A percentile compares a stretch with the other conserved stretches of the same genome.
These are phyloP conservation scores for Penicillium sp. DNA, from an alignment of 2,329 filamentous ascomycete species.

Conservation along the genomic window DNA sequence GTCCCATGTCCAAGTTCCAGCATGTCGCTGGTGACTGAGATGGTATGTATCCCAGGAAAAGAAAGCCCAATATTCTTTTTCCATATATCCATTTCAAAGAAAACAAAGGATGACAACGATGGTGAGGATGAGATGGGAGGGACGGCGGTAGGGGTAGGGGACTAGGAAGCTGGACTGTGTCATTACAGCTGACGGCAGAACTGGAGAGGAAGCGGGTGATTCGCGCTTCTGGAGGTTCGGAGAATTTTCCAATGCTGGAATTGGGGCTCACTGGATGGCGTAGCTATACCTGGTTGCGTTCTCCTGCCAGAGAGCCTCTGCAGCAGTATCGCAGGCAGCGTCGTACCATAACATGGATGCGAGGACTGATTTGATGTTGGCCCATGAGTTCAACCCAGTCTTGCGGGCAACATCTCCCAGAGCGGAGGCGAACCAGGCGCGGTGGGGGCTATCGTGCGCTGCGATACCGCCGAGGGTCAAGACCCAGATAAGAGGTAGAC, in stretches of 20 bases:
- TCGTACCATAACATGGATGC: constrained; percentile 37
- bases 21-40: neutral
- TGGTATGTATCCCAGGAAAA: neutral
- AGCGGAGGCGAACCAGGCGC: constrained; percentile 34
- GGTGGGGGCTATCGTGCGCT: constrained; percentile 29
- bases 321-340: constrained; percentile 34
- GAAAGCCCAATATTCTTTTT: neutral
- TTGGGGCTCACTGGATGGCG: neutral
- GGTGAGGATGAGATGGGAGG: neutral
- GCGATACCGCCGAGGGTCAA: constrained; percentile 41
- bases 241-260: neutral
- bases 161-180: neutral
- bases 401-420: constrained; percentile 23
- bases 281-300: neutral
- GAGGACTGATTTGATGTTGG: constrained; percentile 25
- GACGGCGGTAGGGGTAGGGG: neutral
- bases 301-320: constrained; percentile 31
- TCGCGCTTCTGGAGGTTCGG: neutral
- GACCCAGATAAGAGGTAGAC: constrained; percentile 36
- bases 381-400: constrained; percentile 27
- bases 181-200: neutral
- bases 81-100: neutral
- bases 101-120: neutral
- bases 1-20: neutral
- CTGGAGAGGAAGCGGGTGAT: neutral